A percentile compares a stretch with the other conserved stretches of the same genome.
These are phyloP conservation scores for Epichloe bromicola DNA, from an alignment of 2,329 filamentous ascomycete genomes.

Conservation along the genomic window DNA sequence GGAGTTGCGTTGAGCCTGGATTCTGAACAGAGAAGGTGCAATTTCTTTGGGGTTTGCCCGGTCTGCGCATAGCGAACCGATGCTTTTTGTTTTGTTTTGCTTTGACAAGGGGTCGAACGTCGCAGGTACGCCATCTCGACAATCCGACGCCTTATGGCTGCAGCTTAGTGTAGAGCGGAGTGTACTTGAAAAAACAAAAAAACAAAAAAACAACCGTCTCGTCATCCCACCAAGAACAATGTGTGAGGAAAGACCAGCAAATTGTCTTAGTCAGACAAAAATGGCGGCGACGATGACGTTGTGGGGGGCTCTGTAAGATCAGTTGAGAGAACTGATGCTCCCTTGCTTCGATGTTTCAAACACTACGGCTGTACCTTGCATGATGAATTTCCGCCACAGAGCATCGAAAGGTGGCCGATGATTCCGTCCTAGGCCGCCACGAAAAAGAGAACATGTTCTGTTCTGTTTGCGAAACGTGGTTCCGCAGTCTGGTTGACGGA, in stretches of 20 bases:
- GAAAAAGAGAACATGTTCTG: background rate
- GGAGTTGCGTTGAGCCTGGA: background rate
- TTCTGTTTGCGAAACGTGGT: too few species aligned
- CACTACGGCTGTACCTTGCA: constrained; percentile 2
- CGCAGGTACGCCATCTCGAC: background rate
- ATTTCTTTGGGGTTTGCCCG: background rate
- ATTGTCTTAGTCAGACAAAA: background rate
- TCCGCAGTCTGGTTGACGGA: too few species aligned
- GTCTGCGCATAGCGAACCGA: background rate
- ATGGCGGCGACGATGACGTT: constrained; percentile 1
- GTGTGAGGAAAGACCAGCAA: too few species aligned
- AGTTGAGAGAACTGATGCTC: background rate
- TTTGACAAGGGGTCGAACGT: too few species aligned
- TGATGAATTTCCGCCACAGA: background rate
- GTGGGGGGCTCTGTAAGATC: background rate
- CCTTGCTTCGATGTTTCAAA: constrained; percentile 4
- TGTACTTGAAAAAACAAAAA: background rate
- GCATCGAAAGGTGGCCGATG: background rate
- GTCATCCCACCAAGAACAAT: background rate
- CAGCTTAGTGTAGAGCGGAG: background rate
- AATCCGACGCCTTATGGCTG: background rate
- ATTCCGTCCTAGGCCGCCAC: background rate
- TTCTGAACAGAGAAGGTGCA: background rate
- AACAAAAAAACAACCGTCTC: background rate
- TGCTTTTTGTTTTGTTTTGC: background rate